Base-by-base conservation (phyloP, 768 basidiomycete species). In the Rossbeevera mucosa region DNA sequence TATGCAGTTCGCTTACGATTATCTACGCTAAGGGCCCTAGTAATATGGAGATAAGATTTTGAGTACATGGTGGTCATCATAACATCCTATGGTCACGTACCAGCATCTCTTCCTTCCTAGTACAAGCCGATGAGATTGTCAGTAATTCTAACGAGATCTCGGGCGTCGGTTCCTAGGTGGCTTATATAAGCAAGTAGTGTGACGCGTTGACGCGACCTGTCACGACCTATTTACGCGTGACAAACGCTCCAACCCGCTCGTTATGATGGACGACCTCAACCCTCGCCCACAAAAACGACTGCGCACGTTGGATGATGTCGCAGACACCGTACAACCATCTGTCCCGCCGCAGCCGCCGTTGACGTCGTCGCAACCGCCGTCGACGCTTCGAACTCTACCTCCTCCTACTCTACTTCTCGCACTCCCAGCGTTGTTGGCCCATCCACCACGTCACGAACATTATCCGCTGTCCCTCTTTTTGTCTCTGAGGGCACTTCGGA, bases 401-500 rank as follows among this genome's bases (percentile, higher is more conserved):
- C 66, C 73, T 6, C 70, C 75, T 5, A 61, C 74, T 7, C 74
- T 89, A 18, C 77, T 89, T 22, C 74, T 89, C 7, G 74, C 79
- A 5, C 71, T 90, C 3, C 87, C 88, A 2, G 67, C 69, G 0
- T 64, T 89, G 20, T 66, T 91, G 14, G 64, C 75, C 1, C 84
- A 85, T 51, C 88, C 87, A 4, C 85, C 87, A 4, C 79, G 75
- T 2, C 84, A 88, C 58, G 72, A 64, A 14, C 62, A 72, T 25
- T 81, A 90, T 61, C 58, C 76, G 0, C 69, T 75, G 7, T 81
- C 86, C 0, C 72, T 88, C 1, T 73, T 71, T 21, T 58, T 87
- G 5, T 83, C 87, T 0, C 63, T 81, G 2, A 64, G 73, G 42
- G 80, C 88, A 0, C 62, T 89, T 9, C 69, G 79, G 41, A 76